Percentiles rank a stretch among this genome's conserved stretches.
Conservation (phyloP, 2,329 filamentous ascomycete species). For the Tricladium varicosporioides region DNA sequence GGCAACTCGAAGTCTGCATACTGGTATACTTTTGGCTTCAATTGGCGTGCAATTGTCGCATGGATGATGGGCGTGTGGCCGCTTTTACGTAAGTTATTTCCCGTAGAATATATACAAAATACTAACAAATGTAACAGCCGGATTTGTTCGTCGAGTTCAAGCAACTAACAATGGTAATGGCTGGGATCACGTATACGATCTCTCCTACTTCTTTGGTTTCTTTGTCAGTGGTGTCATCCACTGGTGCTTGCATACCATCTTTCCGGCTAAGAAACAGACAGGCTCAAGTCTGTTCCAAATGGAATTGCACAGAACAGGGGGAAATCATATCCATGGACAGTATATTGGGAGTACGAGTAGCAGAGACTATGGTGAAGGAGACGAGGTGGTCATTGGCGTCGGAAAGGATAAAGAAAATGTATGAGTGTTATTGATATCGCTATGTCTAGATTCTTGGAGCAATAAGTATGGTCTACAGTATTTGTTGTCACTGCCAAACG, state of each 20-base stretch:
- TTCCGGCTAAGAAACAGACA: constrained; percentile 28
- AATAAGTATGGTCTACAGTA: too few relatives aligned
- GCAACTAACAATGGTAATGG: constrained; percentile 20
- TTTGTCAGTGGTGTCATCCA: constrained; percentile 26
- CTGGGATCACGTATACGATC: constrained; percentile 35
- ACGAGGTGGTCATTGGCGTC: background rate
- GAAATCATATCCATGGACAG: background rate
- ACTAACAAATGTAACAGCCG: constrained; percentile 19
- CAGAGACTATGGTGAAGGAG: background rate
- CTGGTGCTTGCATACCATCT: constrained; percentile 22
- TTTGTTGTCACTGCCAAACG: too few relatives aligned
- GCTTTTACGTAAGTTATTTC: constrained; percentile 28
- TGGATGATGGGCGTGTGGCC: constrained; percentile 40
- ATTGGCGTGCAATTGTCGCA: constrained; percentile 42
- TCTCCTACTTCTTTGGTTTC: constrained; percentile 34
- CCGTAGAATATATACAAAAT: background rate
- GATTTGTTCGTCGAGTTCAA: constrained; percentile 29
- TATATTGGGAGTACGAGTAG: background rate
- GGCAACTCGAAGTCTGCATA: constrained; percentile 39
- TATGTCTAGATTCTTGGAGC: too few relatives aligned
- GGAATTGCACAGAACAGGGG: constrained; percentile 21
- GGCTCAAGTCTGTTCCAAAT: constrained; percentile 30
- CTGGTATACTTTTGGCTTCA: constrained; percentile 43
- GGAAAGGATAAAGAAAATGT: background rate
- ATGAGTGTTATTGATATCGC: too few relatives aligned